Conservation (phyloP, 129 eudicot genomes). For the Glebionis coronaria region DNA sequence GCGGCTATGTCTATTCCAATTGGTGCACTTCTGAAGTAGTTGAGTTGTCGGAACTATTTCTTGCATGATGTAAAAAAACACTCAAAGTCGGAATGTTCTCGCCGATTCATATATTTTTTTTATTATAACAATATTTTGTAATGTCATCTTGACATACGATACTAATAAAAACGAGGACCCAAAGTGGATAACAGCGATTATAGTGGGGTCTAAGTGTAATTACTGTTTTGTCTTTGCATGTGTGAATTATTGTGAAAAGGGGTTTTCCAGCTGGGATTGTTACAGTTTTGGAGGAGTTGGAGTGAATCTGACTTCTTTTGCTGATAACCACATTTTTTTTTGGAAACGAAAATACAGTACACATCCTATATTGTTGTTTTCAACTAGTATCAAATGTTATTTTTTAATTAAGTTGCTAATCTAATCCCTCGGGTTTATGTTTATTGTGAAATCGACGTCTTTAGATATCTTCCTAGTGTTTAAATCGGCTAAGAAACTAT, state of each 20-base stretch:
- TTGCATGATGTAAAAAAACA: no score
- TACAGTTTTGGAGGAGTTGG: constrained; percentile 39
- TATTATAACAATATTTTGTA: no score
- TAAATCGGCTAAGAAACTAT: no score
- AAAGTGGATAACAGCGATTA: constrained; percentile 14
- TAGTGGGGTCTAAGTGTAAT: constrained; percentile 21
- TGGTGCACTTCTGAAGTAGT: no score
- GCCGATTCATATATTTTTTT: no score
- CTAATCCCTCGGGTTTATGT: background rate
- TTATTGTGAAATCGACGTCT: background rate
- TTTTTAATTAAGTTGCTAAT: constrained; percentile 5
- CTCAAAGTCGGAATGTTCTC: no score
- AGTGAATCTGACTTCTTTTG: constrained; percentile 37
- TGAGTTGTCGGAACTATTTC: no score
- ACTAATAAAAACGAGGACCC: constrained; percentile 22
- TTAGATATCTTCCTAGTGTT: no score
- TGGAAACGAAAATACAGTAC: constrained; percentile 31
- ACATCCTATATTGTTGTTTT: background rate
- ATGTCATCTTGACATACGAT: background rate
- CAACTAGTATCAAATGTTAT: constrained; percentile 25
- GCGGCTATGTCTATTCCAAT: no score
- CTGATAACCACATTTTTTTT: constrained; percentile 28
- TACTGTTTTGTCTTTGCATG: constrained; percentile 16
- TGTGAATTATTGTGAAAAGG: constrained; percentile 41
- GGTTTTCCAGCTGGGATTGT: constrained; percentile 41